Evolutionary conservation across 2,329 filamentous ascomycete genomes (phyloP).

Genomic region (Ophiostoma piceae): DNA sequence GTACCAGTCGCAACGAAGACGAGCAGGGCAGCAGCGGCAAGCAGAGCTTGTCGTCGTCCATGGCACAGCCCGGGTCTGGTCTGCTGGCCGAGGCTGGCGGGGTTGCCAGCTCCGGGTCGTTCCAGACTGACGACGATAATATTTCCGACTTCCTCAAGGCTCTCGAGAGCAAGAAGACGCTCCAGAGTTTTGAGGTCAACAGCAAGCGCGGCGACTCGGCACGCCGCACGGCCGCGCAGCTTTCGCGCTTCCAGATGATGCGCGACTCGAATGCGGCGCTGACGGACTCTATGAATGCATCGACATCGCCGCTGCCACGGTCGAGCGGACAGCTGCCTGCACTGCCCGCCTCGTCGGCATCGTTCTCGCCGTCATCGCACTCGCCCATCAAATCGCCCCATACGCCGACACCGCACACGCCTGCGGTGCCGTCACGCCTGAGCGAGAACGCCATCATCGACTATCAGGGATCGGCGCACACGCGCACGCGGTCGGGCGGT

Average conservation of each 20-base stretch:
- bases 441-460: slow-evolving; percentile 84
- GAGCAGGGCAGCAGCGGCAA: slow-evolving; percentile 77
- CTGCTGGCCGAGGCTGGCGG: slow-evolving; percentile 63
- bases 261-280: slow-evolving; percentile 81
- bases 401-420: slow-evolving; percentile 88
- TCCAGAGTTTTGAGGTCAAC: slow-evolving; percentile 68
- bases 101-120: slow-evolving; percentile 58
- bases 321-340: slow-evolving; percentile 31
- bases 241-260: slow-evolving; percentile 84
- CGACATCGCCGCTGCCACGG: slow-evolving; percentile 57
- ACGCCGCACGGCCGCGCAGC: slow-evolving; percentile 69
- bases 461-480: slow-evolving; percentile 40
- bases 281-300: slow-evolving; percentile 90
- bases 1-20: slow-evolving; percentile 63
- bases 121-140: slow-evolving; percentile 78
- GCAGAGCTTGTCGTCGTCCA: slow-evolving; percentile 66
- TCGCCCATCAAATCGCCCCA: slow-evolving; percentile 89
- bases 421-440: slow-evolving; percentile 86
- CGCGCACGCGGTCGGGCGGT: not conserved
- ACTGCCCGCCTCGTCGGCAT: slow-evolving; percentile 46
- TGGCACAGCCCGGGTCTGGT: slow-evolving; percentile 69
- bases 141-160: slow-evolving; percentile 90
- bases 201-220: slow-evolving; percentile 64
- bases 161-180: slow-evolving; percentile 81
- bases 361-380: slow-evolving; percentile 69